Evolutionary conservation across 805 yeast species (phyloP).

Genomic region (Candida coleopterorum): DNA sequence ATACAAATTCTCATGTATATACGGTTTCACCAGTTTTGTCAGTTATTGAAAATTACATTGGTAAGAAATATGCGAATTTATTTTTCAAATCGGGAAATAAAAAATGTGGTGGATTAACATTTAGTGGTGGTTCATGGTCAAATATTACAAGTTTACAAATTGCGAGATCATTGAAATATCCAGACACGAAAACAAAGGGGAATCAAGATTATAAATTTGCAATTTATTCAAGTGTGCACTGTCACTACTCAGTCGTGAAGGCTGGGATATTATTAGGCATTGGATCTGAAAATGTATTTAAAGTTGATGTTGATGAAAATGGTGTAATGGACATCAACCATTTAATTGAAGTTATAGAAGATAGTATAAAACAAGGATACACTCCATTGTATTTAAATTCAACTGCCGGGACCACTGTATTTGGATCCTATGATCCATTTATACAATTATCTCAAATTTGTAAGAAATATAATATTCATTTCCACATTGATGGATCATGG

Average conservation of each 20-base stretch:
- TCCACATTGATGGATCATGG: constrained; percentile 89
- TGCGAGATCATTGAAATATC: constrained; percentile 63
- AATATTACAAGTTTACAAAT: constrained; percentile 72
- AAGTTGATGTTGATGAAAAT: constrained; percentile 49
- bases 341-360: constrained; percentile 41
- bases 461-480: constrained; percentile 56
- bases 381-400: constrained; percentile 75
- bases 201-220: constrained; percentile 54
- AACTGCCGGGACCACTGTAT: constrained; percentile 88
- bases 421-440: constrained; percentile 76
- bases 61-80: constrained; percentile 60
- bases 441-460: constrained; percentile 51
- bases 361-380: constrained; percentile 47
- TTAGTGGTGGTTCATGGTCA: constrained; percentile 86
- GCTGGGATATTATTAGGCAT: constrained; percentile 74
- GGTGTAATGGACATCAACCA: constrained; percentile 54
- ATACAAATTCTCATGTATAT: constrained; percentile 82
- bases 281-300: constrained; percentile 59
- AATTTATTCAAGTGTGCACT: constrained; percentile 63
- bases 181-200: constrained; percentile 66
- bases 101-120: constrained; percentile 75
- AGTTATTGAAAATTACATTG: constrained; percentile 65
- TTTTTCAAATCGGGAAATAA: constrained; percentile 45
- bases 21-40: constrained; percentile 81
- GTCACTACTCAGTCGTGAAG: constrained; percentile 77